Evolutionary conservation across 306 rosid species (phyloP).

Genomic region (Canavalia ensiformis): DNA sequence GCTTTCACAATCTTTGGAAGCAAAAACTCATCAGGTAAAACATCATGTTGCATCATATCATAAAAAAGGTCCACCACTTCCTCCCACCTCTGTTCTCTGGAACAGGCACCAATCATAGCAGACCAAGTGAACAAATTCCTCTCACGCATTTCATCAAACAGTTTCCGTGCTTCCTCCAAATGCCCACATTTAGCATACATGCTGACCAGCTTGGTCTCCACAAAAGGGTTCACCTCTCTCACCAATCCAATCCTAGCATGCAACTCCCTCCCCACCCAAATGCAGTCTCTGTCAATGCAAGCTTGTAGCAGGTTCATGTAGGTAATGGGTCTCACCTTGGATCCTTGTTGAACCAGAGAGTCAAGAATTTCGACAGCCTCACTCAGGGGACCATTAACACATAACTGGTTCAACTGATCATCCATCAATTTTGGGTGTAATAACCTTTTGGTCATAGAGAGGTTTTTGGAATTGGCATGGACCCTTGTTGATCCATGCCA

Average conservation of each 20-base stretch:
- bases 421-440: constrained; percentile 48
- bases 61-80: constrained; percentile 74
- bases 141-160: constrained; percentile 82
- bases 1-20: constrained; percentile 84
- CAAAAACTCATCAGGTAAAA: constrained; percentile 77
- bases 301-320: constrained; percentile 73
- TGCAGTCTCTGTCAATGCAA: constrained; percentile 72
- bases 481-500: constrained; percentile 52
- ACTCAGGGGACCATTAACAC: constrained; percentile 63
- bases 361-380: constrained; percentile 75
- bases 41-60: constrained; percentile 71
- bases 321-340: constrained; percentile 63
- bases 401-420: constrained; percentile 63
- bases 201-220: constrained; percentile 83
- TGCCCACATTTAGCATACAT: constrained; percentile 90
- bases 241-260: constrained; percentile 72
- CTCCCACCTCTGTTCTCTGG: constrained; percentile 70
- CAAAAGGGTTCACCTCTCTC: constrained; percentile 63
- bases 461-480: constrained; percentile 43
- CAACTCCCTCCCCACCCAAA: constrained; percentile 79
- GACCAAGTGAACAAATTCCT: constrained; percentile 96
- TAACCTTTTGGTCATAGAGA: constrained; percentile 50
- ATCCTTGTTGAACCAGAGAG: constrained; percentile 68
- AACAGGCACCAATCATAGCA: constrained; percentile 90
- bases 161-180: constrained; percentile 77